Evolutionary conservation across 2,329 filamentous ascomycete genomes (phyloP), one percentile per base, ranked within the genome.

Genomic region (Diaporthe aspalathi): DNA sequence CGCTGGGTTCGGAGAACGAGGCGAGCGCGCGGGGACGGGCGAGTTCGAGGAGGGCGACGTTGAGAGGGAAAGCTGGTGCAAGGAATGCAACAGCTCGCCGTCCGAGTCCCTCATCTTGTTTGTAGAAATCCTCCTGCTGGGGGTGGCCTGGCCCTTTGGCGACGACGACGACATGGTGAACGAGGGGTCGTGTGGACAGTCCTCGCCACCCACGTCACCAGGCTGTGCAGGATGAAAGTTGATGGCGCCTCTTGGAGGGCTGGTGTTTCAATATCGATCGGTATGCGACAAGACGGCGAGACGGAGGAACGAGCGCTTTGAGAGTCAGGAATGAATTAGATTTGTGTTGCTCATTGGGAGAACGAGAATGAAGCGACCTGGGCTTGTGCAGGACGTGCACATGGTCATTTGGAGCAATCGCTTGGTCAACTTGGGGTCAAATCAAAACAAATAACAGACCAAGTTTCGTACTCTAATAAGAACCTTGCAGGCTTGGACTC

Each of bases 61-160:
- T 29, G 81, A 80, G 60, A 87, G 77, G 22, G 84, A 83, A 22
- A 87, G 83, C 68, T 84, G 83, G 72, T 81, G 80, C 67, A 87
- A 79, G 32, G 84, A 84, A 68, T 81, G 80, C 45, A 82, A 77
- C 73, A 85, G 76, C 65, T 80, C 81, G 60, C 70, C 72, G 57
- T 79, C 78, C 17, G 69, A 60, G 35, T 60, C 60, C 29, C 65
- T 66, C 17, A 40, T 24, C 56, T 71, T 53, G 35, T 65, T 67
- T 11, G 68, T 60, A 16, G 67, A 70, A 27, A 49, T n/a, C 45
- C 67, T 60, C 67, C 60, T 69, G 52, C 56, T 73, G 32, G 53
- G 78, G 76, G 68, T 81, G 20, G 65, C 43, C 52, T 68, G 35
- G 47, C 45, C 43, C 16, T 68, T 65, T 43, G 71, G 57, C 50